phyloP scores from a whole-genome alignment of 306 rosid genomes.

The Medicago ruthenica region DNA sequence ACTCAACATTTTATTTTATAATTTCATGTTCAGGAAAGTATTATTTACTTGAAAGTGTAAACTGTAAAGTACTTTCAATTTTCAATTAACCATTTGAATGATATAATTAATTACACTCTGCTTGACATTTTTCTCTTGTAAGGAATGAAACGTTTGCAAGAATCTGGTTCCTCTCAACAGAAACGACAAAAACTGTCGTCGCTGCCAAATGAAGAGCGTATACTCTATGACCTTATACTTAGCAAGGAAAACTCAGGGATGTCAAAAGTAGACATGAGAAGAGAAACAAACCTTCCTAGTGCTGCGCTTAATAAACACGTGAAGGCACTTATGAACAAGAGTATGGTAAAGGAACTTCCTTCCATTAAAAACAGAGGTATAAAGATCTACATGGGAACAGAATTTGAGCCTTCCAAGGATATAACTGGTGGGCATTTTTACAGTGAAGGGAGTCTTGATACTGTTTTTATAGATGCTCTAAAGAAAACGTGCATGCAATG shows the following conservation, averaged over 20 bases:
- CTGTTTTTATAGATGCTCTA: conserved; percentile 48
- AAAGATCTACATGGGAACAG: conserved; percentile 73
- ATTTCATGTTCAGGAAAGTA: conserved; percentile 6
- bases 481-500: conserved; percentile 48
- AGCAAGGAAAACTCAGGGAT: conserved; percentile 67
- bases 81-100: conserved; percentile 10
- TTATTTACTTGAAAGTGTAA: conserved; percentile 14
- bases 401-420: conserved; percentile 75
- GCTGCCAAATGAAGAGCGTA: conserved; percentile 56
- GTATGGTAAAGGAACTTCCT: conserved; percentile 64
- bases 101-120: not conserved
- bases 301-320: conserved; percentile 51
- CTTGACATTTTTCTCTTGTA: conserved; percentile 5
- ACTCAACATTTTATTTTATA: conserved; percentile 5
- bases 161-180: conserved; percentile 52
- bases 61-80: conserved; percentile 1
- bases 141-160: conserved; percentile 61
- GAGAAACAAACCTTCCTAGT: conserved; percentile 55
- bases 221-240: conserved; percentile 56
- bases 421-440: conserved; percentile 80
- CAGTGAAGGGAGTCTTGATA: conserved; percentile 57
- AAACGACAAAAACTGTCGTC: conserved; percentile 55
- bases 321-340: conserved; percentile 62
- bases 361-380: conserved; percentile 63
- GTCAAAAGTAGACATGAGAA: conserved; percentile 61